Conservation (phyloP, 2,329 filamentous ascomycete genomes). For the Botryotinia calthae region DNA sequence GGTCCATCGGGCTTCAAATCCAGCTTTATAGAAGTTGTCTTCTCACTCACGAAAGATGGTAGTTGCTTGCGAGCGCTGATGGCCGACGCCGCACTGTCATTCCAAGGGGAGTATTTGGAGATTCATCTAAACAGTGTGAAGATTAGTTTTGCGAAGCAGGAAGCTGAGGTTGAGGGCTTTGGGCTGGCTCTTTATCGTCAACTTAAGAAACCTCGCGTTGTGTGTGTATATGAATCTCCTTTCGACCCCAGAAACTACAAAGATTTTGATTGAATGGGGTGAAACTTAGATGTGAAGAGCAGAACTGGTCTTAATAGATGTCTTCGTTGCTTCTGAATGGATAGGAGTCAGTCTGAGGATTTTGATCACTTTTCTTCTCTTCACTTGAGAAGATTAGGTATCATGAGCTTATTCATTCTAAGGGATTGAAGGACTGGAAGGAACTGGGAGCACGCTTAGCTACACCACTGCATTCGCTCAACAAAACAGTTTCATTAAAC, state of each 20-base stretch:
- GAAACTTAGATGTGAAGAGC: background rate
- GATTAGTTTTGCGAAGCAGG: background rate
- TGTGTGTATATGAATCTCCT: too few relatives aligned
- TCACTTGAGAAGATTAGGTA: background rate
- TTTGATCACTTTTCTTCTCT: background rate
- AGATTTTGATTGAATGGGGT: too few relatives aligned
- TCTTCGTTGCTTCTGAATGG: background rate
- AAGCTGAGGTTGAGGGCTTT: background rate
- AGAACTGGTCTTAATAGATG: background rate
- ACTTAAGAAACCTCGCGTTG: background rate
- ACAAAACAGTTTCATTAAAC: background rate
- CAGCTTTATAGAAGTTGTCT: background rate
- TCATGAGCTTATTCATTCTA: background rate
- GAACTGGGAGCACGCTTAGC: background rate
- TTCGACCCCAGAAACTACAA: too few relatives aligned
- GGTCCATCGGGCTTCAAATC: background rate
- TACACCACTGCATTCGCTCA: background rate
- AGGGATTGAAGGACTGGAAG: background rate
- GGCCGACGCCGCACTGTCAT: background rate
- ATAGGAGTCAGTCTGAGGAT: background rate
- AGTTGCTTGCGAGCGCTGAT: background rate
- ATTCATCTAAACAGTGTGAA: fast-evolving
- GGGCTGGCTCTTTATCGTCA: background rate
- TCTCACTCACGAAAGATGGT: background rate
- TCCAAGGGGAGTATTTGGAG: background rate